Evolutionary conservation across 1,284 basidiomycete genomes (phyloP), one percentile per base, ranked within the genome.

Genomic region (Hymenochaete sp.): DNA sequence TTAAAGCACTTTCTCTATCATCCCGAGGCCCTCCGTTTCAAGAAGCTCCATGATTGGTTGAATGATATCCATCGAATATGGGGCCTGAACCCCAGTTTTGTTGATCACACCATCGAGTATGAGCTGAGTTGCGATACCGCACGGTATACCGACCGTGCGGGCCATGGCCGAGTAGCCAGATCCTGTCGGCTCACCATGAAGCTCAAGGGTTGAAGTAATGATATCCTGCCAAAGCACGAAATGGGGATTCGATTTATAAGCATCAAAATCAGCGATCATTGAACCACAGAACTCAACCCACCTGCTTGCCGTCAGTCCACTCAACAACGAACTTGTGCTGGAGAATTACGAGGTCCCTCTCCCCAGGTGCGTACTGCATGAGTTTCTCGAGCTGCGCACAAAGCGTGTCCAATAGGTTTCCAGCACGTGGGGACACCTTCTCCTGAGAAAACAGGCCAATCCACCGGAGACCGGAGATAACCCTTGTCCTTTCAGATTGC

Each of bases 321-420:
- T 91, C 78, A 38, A 96, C 82, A 56, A 88, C 68, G 61, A 97
- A 96, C 68, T 93, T 95, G 77, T 98, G 95, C 68, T 98, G 93
- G 44, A 98, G 79, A 79, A 97, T 90, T 55, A 98, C 90, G 55
- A 98, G 79, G 65, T 98, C 95, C 16, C 92, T 82, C 68, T 98
- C 93, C 52, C 90, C 90, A 38, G 75, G 68, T 52, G 82, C 85
- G 68, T 97, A 98, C 63, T 82, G 77, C 85, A 96, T 97, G 63
- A 96, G 78, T n/a, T n/a, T n/a, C 72, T 98, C 93, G 42, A 98
- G 77, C 25, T 77, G 83, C 2, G 80, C 90, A 61, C 93, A 96
- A 53, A 99, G 83, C 16, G 96, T 93, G 68, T 97, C 93, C 55
- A 99, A 79, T 53, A 95, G 74, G 66, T 89, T 95, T 47, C 77